Evolutionary conservation across 2,329 filamentous ascomycete genomes (phyloP).

Genomic region (Phyllosticta citrichinensis): DNA sequence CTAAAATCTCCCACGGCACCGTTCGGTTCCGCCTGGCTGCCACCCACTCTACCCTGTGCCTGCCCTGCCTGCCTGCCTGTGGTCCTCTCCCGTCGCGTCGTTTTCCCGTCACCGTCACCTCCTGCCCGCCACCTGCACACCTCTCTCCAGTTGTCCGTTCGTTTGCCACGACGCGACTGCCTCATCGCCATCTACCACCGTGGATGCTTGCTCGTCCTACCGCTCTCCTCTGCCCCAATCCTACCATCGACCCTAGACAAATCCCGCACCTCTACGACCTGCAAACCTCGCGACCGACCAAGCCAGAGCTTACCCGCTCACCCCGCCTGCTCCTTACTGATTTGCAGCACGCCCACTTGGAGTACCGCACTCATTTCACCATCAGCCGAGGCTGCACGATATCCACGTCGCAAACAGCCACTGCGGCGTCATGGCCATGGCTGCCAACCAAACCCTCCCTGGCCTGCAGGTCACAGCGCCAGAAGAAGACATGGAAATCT

Average conservation of each 20-base stretch:
- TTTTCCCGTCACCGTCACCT: not conserved
- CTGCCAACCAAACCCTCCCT: constrained; percentile 11
- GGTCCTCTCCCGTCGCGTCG: not conserved
- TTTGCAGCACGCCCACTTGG: not conserved
- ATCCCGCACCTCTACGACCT: not conserved
- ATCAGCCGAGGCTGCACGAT: not conserved
- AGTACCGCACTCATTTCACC: not conserved
- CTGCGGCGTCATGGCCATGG: constrained; percentile 5
- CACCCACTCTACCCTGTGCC: too few species aligned
- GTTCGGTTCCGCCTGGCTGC: too few species aligned
- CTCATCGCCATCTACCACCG: too few species aligned
- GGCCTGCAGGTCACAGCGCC: constrained; percentile 25
- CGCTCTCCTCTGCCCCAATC: not conserved
- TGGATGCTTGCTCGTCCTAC: too few species aligned
- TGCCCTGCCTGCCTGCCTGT: not conserved
- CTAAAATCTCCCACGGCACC: not conserved
- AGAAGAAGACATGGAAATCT: constrained; percentile 48
- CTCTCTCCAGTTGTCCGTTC: too few species aligned
- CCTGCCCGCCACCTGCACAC: too few species aligned
- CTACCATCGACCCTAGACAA: not conserved
- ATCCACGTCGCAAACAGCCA: not conserved
- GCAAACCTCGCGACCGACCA: not conserved
- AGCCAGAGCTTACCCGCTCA: not conserved
- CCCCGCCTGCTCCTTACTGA: constrained; percentile 7
- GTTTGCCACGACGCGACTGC: too few species aligned